phyloP scores from a whole-genome alignment of 2,329 filamentous ascomycete species.

The Scedosporium apiospermum region DNA sequence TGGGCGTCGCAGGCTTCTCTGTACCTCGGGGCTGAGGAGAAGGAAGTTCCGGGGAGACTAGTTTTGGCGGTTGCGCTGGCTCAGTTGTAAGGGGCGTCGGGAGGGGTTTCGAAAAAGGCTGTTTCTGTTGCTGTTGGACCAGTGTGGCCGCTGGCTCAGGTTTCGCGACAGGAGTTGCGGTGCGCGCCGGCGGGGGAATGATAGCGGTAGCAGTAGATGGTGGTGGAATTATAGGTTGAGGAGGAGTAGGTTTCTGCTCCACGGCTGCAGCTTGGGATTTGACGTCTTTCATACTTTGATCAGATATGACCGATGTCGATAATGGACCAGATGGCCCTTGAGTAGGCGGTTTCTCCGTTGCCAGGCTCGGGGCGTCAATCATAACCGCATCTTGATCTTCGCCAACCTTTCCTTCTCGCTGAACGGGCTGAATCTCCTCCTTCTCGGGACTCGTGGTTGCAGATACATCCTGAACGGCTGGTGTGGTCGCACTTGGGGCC shows the following conservation, averaged over 20 bases:
- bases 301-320: not conserved
- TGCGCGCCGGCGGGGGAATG: not conserved
- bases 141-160: not conserved
- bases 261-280: not conserved
- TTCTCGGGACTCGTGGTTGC: slow-evolving; percentile 67
- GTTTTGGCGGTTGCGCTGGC: not conserved
- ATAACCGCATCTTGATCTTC: slow-evolving; percentile 4
- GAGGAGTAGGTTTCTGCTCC: not conserved
- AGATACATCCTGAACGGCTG: slow-evolving; percentile 56
- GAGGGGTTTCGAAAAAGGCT: slow-evolving; percentile 5
- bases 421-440: slow-evolving; percentile 30
- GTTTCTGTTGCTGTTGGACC: not conserved
- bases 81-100: not conserved
- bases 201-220: not conserved
- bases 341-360: not conserved
- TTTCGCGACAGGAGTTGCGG: not conserved
- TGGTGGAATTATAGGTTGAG: not conserved
- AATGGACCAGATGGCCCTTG: not conserved
- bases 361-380: not conserved
- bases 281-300: not conserved
- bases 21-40: not conserved
- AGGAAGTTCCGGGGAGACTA: not conserved
- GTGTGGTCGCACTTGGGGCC: slow-evolving; percentile 64
- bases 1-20: not conserved
- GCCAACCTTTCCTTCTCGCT: not conserved